Percentiles rank a stretch among this genome's conserved stretches.
phyloP scores from a whole-genome alignment of 805 yeast species.

The Candida easanensis region DNA sequence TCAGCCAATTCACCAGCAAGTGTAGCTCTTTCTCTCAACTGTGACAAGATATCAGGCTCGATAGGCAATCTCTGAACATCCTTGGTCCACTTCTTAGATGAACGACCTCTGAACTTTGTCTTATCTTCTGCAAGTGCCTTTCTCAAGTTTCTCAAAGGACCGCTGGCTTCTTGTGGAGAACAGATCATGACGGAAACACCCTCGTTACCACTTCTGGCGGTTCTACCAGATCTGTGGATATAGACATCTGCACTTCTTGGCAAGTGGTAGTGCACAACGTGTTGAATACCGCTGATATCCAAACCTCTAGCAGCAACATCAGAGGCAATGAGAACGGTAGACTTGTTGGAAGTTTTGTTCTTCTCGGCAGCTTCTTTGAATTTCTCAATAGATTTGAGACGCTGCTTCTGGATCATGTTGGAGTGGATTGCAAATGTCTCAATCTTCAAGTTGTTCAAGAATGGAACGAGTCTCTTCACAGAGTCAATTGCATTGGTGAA shows the following conservation, averaged over 20 bases:
- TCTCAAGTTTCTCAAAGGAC: conserved; percentile 77
- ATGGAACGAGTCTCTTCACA: conserved; percentile 80
- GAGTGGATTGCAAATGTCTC: conserved; percentile 82
- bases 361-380: conserved; percentile 53
- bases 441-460: conserved; percentile 65
- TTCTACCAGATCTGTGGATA: conserved; percentile 95
- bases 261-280: conserved; percentile 92
- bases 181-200: conserved; percentile 96
- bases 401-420: conserved; percentile 91
- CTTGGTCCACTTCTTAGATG: conserved; percentile 44
- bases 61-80: conserved; percentile 71
- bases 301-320: conserved; percentile 99
- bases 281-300: conserved; percentile 87
- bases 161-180: conserved; percentile 90
- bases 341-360: conserved; percentile 40
- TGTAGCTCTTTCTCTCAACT: conserved; percentile 63
- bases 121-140: conserved; percentile 44
- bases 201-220: conserved; percentile 91
- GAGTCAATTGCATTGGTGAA: conserved; percentile 96
- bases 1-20: conserved; percentile 78
- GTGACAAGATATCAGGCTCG: conserved; percentile 69
- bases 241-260: conserved; percentile 94
- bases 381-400: conserved; percentile 80
- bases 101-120: conserved; percentile 28
- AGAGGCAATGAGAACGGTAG: conserved; percentile 81